Conservation (phyloP, 768 basidiomycete species). For the Termitomyces sp. region DNA sequence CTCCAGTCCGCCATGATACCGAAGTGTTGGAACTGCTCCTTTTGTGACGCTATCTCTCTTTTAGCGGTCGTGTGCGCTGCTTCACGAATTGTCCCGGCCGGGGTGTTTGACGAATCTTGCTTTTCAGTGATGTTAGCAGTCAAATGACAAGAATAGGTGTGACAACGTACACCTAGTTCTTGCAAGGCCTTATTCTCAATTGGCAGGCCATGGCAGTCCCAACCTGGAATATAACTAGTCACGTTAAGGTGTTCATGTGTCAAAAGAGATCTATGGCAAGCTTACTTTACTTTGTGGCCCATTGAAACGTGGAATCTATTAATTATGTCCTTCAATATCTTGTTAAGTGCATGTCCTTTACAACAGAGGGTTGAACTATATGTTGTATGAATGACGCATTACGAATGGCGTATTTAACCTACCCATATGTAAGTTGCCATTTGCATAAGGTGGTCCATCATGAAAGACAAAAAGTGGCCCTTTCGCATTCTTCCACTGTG, state of each 20-base stretch:
- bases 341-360: constrained; percentile 92
- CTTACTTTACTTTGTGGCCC: constrained; percentile 81
- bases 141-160: neutral
- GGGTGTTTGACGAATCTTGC: constrained; percentile 55
- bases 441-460: constrained; percentile 97
- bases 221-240: constrained; percentile 86
- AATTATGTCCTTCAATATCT: constrained; percentile 94
- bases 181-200: constrained; percentile 93
- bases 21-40: constrained; percentile 72
- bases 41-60: constrained; percentile 72
- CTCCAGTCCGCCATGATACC: constrained; percentile 94
- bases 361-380: neutral
- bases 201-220: constrained; percentile 97
- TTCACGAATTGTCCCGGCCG: constrained; percentile 57
- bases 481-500: constrained; percentile 59
- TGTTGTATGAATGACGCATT: neutral
- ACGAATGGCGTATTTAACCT: constrained; percentile 10
- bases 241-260: constrained; percentile 1
- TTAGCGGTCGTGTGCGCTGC: constrained; percentile 72
- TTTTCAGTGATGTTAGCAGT: constrained; percentile 20
- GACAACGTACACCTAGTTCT: constrained; percentile 56
- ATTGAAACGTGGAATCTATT: constrained; percentile 81
- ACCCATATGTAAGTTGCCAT: constrained; percentile 96
- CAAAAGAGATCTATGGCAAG: neutral
- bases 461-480: constrained; percentile 82